Evolutionary conservation across 2,329 filamentous ascomycete genomes (phyloP).

Genomic region (Exophiala lecanii-corni): DNA sequence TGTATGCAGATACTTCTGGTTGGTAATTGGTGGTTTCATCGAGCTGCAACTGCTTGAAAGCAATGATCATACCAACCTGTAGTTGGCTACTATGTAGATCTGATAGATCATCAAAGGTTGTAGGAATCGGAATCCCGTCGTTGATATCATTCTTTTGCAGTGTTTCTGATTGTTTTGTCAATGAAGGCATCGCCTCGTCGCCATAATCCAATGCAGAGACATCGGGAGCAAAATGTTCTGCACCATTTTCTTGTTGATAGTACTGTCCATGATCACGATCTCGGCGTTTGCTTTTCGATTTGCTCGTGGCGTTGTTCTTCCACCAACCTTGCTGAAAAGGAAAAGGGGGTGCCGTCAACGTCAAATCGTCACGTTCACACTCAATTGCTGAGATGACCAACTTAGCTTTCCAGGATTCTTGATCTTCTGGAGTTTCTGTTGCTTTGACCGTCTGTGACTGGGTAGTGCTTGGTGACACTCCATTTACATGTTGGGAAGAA

Average conservation of each 20-base stretch:
- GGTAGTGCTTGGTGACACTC: neutral
- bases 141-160: conserved; percentile 4
- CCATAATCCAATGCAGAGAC: conserved; percentile 11
- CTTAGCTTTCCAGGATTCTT: conserved; percentile 62
- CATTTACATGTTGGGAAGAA: conserved; percentile 14
- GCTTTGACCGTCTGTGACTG: conserved; percentile 36
- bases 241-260: conserved; percentile 29
- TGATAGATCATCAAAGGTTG: conserved; percentile 62
- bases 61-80: conserved; percentile 38
- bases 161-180: conserved; percentile 37
- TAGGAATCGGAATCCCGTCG: conserved; percentile 30
- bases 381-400: conserved; percentile 77
- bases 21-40: conserved; percentile 45
- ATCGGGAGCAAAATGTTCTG: conserved; percentile 31
- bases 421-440: conserved; percentile 46
- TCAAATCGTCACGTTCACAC: conserved; percentile 66
- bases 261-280: conserved; percentile 16
- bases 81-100: conserved; percentile 33
- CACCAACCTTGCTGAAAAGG: conserved; percentile 83
- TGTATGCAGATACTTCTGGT: conserved; percentile 48
- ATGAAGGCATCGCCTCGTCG: conserved; percentile 26
- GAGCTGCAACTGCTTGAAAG: conserved; percentile 45
- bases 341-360: conserved; percentile 74
- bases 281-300: conserved; percentile 12
- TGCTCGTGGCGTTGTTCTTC: conserved; percentile 51